Base-by-base conservation (phyloP, 1,284 basidiomycete genomes). In the Cryptococcus sp. region DNA sequence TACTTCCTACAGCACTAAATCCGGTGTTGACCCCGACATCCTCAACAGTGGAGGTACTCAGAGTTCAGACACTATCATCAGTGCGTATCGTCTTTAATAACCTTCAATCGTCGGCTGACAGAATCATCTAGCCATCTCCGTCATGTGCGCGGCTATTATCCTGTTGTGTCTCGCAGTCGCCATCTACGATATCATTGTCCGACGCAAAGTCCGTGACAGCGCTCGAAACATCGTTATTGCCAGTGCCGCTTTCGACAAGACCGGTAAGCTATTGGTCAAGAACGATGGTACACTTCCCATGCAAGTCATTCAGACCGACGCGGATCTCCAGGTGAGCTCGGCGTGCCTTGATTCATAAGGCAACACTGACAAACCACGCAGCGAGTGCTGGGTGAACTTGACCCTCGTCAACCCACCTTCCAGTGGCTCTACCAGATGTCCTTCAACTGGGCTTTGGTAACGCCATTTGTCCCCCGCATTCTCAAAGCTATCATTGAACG, bases 341-440 rank as follows among this genome's bases (percentile, higher is more conserved):
- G 23, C 41, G 16, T 6, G n/a, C 4, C 15, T 10, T 41, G 45
- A 47, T 46, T 13, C 25, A 39, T 37, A 7, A 13, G 13, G 29
- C 29, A 34, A 34, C 13, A 13, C 13, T 22, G 38, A 20, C 25
- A 23, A 16, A 52, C 17, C 29, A 20, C 54, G 8, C 57, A 78
- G 62, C 76, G 78, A 55, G 76, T 81, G 29, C 69, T 81, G 7
- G 70, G 75, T 38, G 79, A 81, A 49, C 74, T 82, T 15, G 80
- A 82, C 67, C 78, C 78, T 23, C 74, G 79, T 22, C 75, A 78
- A 57, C 70, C 78, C 13, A 81, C 78, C 19, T 82, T 81, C 75
- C 81, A 82, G 68, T 82, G 81, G 81, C 75, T 82, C 26, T 82
- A 80, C 71, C 74, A 79, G 54, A 68, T 82, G 29, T 79, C 79